These are phyloP conservation scores for Fusarium neocosmosporiellum DNA, from an alignment of 2,329 filamentous ascomycete species.

Conservation along the genomic window DNA sequence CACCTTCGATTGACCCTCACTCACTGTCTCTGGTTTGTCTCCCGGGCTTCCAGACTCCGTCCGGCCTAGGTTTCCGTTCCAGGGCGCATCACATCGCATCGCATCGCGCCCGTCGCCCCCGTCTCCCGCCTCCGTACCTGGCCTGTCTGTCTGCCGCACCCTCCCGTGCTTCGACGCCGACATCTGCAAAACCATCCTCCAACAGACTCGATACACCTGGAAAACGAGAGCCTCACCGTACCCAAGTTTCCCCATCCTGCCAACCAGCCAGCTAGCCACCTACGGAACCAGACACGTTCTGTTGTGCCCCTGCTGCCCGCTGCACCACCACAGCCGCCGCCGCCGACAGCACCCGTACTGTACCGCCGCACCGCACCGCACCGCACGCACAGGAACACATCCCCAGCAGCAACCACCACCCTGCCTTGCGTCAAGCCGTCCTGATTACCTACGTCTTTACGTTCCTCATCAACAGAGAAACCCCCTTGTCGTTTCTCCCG, in stretches of 20 bases:
- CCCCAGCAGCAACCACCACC: conserved; percentile 32
- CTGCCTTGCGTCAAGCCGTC: conserved; percentile 27
- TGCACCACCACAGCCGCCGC: conserved; percentile 39
- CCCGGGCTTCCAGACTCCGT: conserved; percentile 23
- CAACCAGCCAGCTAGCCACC: neutral
- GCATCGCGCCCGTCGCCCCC: conserved; percentile 23
- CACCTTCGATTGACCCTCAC: conserved; percentile 39
- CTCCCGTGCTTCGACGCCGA: conserved; percentile 27
- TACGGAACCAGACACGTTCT: conserved; percentile 24
- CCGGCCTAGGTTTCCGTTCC: conserved; percentile 34
- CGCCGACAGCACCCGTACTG: conserved; percentile 37
- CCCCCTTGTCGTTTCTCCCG: conserved; percentile 28
- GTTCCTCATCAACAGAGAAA: conserved; percentile 22
- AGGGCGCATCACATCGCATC: conserved; percentile 26
- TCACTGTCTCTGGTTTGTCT: conserved; percentile 35
- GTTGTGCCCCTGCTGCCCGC: conserved; percentile 36
- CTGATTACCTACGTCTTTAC: conserved; percentile 23
- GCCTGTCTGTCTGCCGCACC: conserved; percentile 6
- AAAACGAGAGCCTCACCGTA: conserved; percentile 30
- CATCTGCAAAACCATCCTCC: conserved; percentile 29
- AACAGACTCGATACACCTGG: conserved; percentile 23
- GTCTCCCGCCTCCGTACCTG: conserved; percentile 16
- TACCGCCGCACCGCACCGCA: conserved; percentile 24
- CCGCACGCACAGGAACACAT: conserved; percentile 37
- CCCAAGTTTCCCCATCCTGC: conserved; percentile 13